Evolutionary conservation across 768 basidiomycete species (phyloP).

Genomic region (Tulasnella sp.): DNA sequence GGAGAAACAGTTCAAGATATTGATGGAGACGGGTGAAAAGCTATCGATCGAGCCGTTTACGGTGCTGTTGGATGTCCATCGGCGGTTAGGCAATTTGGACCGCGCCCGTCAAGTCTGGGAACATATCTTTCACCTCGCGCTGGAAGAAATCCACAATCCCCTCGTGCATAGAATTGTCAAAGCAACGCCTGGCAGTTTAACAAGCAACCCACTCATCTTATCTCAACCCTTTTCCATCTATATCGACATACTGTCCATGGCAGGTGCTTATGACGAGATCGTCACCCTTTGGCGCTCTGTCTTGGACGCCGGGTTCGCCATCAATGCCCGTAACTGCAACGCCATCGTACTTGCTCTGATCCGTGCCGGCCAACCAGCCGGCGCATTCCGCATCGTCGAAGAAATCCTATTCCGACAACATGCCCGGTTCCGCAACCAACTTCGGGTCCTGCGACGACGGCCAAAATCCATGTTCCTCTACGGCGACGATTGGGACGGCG

Average conservation of each 20-base stretch:
- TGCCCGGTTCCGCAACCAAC: constrained; percentile 24
- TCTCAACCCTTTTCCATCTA: constrained; percentile 70
- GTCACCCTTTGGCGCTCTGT: constrained; percentile 55
- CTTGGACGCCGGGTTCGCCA: constrained; percentile 50
- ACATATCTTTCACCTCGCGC: constrained; percentile 47
- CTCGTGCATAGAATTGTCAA: not conserved
- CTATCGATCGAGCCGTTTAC: constrained; percentile 50
- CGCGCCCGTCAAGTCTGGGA: constrained; percentile 55
- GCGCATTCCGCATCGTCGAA: constrained; percentile 74
- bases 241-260: constrained; percentile 58
- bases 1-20: constrained; percentile 42
- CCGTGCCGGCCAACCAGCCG: constrained; percentile 67
- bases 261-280: constrained; percentile 49
- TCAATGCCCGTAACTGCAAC: constrained; percentile 90
- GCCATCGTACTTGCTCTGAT: constrained; percentile 62
- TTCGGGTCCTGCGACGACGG: too few species aligned
- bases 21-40: constrained; percentile 41
- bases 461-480: too few species aligned
- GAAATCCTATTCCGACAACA: constrained; percentile 46
- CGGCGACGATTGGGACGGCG: too few species aligned
- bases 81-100: constrained; percentile 42
- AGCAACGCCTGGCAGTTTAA: constrained; percentile 7
- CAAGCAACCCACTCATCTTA: constrained; percentile 43
- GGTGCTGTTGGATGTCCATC: constrained; percentile 59
- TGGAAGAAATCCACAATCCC: constrained; percentile 26